Base-by-base conservation (phyloP, 164 flowering plant genomes). In the Annona cherimola region DNA sequence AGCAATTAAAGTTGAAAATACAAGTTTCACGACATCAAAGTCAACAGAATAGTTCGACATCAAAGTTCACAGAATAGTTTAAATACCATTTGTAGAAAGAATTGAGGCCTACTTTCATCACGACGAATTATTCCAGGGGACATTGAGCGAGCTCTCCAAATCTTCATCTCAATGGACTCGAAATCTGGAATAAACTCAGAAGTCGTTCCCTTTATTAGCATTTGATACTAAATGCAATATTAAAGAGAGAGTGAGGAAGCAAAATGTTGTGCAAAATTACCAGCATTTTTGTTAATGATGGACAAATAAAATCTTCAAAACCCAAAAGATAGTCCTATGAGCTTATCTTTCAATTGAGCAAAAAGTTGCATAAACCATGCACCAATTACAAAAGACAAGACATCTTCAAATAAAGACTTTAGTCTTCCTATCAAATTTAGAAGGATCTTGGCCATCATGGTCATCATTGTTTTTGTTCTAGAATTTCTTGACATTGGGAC, bases 41-140 rank as follows among this genome's bases (percentile, higher is more conserved):
- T 26, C 35, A 0, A 26, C 35, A 26, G 35, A 26, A 26, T 26
- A 26, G 35, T 26, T 26, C 1, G 35, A 26, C 35, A 26, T 26
- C 35, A 26, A 26, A 26, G 35, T 26, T 26, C 35, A 61, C 8
- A 20, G 5, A 20, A 64, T 19, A 50, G 35, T 39, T 35, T 20
- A 45, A 64, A 69, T 87, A 92, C 97, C 98, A 94, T 84, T 81
- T 83, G 87, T 63, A 94, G 79, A 79, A 89, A 84, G 83, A 93
- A 87, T 50, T 78, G 87, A 66, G 94, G 97, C 77, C 79, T 83
- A 72, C 43, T 79, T 78, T 82, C 84, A 63, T 80, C 81, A 67
- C 50, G 82, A 45, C 79, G 75, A 64, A 80, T 69, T 69, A 82
- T 89, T 75, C 80, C 88, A 69, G 87, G 86, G 45, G 81, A 80